phyloP scores from a whole-genome alignment of 306 rosid species.

The Ceratonia siliqua region DNA sequence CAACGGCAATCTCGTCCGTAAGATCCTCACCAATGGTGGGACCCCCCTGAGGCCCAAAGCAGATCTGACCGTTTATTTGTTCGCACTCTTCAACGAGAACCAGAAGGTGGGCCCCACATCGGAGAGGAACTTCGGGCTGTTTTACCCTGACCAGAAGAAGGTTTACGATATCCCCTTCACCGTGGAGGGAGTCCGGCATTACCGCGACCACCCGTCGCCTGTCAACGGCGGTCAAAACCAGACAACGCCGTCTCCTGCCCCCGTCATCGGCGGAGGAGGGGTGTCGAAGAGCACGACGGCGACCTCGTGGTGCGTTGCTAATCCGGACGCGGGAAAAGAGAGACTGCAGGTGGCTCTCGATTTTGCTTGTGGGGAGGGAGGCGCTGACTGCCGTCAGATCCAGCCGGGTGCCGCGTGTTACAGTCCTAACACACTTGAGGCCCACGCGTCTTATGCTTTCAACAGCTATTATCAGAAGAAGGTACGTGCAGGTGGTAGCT shows the following conservation, averaged over 20 bases:
- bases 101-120: constrained; percentile 77
- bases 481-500: constrained; percentile 76
- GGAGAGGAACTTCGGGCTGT: constrained; percentile 86
- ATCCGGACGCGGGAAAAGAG: constrained; percentile 54
- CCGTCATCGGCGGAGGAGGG: constrained; percentile 49
- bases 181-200: constrained; percentile 51
- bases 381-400: constrained; percentile 85
- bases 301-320: constrained; percentile 96
- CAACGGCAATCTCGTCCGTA: constrained; percentile 86
- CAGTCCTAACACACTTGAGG: constrained; percentile 64
- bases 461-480: constrained; percentile 86
- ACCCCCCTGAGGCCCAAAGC: constrained; percentile 82
- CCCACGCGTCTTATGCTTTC: constrained; percentile 92
- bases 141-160: constrained; percentile 64
- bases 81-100: constrained; percentile 91
- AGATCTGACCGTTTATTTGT: constrained; percentile 82
- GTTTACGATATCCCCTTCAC: constrained; percentile 81
- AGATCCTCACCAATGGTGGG: constrained; percentile 70
- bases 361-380: constrained; percentile 95
- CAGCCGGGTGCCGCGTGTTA: constrained; percentile 76
- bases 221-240: constrained; percentile 6
- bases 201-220: constrained; percentile 44
- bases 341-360: constrained; percentile 78
- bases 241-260: neutral
- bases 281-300: constrained; percentile 72